Evolutionary conservation across 495 filamentous ascomycete genomes (phyloP).

Genomic region (Penicillium roqueforti): DNA sequence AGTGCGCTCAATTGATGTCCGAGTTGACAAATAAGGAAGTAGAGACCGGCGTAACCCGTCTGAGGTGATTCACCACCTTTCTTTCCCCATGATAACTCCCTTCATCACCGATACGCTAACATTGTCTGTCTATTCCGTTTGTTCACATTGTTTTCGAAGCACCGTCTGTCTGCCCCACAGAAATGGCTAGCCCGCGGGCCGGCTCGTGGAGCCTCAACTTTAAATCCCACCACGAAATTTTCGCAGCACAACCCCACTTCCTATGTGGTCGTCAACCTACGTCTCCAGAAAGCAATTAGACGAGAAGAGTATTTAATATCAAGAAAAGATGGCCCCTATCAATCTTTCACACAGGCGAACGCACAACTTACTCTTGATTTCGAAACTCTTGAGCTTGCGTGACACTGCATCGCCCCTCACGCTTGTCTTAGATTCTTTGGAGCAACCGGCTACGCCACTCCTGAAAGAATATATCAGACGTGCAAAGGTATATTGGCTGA

Average conservation of each 20-base stretch:
- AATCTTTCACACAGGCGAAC: constrained; percentile 66
- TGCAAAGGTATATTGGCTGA: constrained; percentile 56
- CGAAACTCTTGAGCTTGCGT: constrained; percentile 71
- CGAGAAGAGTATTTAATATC: background rate
- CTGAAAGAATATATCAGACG: constrained; percentile 68
- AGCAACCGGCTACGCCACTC: constrained; percentile 72
- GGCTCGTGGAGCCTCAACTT: constrained; percentile 36
- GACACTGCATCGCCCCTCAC: constrained; percentile 85
- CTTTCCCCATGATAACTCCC: too few species aligned
- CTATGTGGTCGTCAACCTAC: constrained; percentile 9
- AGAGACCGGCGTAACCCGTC: constrained; percentile 29
- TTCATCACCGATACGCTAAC: too few species aligned
- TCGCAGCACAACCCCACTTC: constrained; percentile 28
- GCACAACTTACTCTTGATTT: constrained; percentile 82
- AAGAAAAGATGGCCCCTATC: constrained; percentile 29
- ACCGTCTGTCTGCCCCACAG: too few species aligned
- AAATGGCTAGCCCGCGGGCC: constrained; percentile 28
- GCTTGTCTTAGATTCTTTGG: constrained; percentile 75
- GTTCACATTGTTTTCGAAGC: too few species aligned
- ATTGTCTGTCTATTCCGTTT: too few species aligned
- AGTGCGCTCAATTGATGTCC: too few species aligned
- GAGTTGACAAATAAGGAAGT: too few species aligned
- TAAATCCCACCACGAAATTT: constrained; percentile 25
- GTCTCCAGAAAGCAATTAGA: constrained; percentile 1
- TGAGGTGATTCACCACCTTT: too few species aligned